Percentiles rank a stretch among this genome's conserved stretches.
These are phyloP conservation scores for Eimeria necatrix DNA, from an alignment of 169 alveolate species.

Conservation along the genomic window DNA sequence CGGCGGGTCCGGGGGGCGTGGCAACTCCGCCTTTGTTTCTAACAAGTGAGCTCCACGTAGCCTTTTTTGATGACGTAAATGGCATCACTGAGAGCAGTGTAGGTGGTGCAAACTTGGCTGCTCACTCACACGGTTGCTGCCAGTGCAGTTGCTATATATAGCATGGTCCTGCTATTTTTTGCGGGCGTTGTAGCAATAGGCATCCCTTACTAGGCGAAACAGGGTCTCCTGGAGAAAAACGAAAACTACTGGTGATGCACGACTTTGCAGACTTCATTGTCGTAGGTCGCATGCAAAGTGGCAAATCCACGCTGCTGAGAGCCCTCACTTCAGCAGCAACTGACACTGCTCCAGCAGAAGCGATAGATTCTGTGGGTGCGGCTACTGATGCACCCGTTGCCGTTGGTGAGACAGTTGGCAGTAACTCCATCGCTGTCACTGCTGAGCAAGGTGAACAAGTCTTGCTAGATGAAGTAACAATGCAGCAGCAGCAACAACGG, in stretches of 20 bases:
- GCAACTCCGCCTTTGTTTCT: constrained; percentile 72
- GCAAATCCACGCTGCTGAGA: constrained; percentile 75
- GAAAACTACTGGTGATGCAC: constrained; percentile 65
- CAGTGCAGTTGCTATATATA: neutral
- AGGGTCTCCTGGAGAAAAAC: constrained; percentile 53
- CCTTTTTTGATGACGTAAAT: neutral
- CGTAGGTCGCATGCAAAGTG: constrained; percentile 71
- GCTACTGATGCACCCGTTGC: neutral
- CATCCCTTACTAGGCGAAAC: constrained; percentile 59
- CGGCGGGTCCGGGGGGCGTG: constrained; percentile 67
- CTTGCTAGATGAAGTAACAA: neutral
- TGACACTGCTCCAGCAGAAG: constrained; percentile 9
- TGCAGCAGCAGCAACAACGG: constrained; percentile 13
- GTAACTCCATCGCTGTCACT: neutral
- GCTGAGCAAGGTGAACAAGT: neutral
- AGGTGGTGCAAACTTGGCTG: neutral
- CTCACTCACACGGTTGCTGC: neutral
- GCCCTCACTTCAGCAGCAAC: constrained; percentile 61
- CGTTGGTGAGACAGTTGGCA: neutral
- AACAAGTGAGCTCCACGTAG: neutral
- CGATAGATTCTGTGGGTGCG: neutral
- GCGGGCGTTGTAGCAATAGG: constrained; percentile 42
- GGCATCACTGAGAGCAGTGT: neutral
- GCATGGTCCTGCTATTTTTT: neutral
- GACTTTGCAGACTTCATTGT: constrained; percentile 54